phyloP scores from a whole-genome alignment of 805 yeast genomes.

The Candida gorgasii region DNA sequence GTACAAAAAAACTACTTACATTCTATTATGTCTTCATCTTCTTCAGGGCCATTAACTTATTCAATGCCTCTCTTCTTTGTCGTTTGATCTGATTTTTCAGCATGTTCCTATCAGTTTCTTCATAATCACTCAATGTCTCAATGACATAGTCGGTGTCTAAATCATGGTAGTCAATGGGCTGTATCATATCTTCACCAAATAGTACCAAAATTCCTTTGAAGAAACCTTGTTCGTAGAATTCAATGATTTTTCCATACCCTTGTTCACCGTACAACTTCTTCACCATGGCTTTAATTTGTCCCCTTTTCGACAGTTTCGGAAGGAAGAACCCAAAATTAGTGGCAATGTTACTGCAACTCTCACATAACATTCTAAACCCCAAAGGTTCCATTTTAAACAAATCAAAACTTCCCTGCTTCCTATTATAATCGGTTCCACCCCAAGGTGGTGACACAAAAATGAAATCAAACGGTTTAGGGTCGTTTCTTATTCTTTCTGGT shows the following conservation, averaged over 20 bases:
- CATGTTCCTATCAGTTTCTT: background rate
- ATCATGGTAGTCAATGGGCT: slow-evolving; percentile 13
- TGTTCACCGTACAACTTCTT: slow-evolving; percentile 44
- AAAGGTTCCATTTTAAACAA: slow-evolving; percentile 49
- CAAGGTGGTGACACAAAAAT: slow-evolving; percentile 83
- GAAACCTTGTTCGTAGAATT: slow-evolving; percentile 41
- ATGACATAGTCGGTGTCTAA: background rate
- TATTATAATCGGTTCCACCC: slow-evolving; percentile 73
- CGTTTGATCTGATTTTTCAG: background rate
- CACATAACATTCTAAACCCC: slow-evolving; percentile 44
- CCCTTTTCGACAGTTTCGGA: slow-evolving; percentile 59
- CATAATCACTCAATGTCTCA: slow-evolving; percentile 9
- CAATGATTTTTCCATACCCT: slow-evolving; percentile 48
- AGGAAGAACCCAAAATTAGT: slow-evolving; percentile 58
- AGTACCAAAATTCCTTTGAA: slow-evolving; percentile 58
- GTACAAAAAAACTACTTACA: too few species aligned
- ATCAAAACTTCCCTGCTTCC: slow-evolving; percentile 42
- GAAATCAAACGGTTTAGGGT: slow-evolving; percentile 44
- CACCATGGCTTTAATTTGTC: slow-evolving; percentile 52
- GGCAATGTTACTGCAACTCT: slow-evolving; percentile 42
- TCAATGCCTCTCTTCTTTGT: background rate
- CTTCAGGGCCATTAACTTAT: background rate
- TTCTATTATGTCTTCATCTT: too few species aligned
- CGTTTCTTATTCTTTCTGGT: slow-evolving; percentile 23
- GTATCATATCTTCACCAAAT: slow-evolving; percentile 47